phyloP scores from a whole-genome alignment of 768 basidiomycete genomes.

The Dendrothele bispora region DNA sequence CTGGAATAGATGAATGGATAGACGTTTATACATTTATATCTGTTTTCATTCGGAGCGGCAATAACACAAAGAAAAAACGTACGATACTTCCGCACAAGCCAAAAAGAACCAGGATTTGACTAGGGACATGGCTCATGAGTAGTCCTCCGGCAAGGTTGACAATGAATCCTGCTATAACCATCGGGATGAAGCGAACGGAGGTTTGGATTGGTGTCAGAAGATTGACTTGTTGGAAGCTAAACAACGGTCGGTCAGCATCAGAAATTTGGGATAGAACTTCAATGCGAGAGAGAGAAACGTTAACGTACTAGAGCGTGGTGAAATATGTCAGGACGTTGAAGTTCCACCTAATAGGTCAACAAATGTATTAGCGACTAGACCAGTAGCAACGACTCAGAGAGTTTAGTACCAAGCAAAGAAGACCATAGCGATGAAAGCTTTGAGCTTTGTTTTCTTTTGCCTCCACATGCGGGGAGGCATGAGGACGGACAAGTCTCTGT shows the following conservation, averaged over 20 bases:
- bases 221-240: slow-evolving; percentile 12
- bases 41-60: too few species aligned
- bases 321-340: slow-evolving; percentile 1
- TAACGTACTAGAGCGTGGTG: background rate
- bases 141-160: slow-evolving; percentile 18
- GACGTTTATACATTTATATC: too few species aligned
- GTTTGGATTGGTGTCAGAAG: slow-evolving; percentile 28
- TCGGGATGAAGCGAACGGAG: slow-evolving; percentile 30
- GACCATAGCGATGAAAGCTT: slow-evolving; percentile 24
- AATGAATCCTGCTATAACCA: slow-evolving; percentile 28
- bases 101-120: slow-evolving; percentile 25
- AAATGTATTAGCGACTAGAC: too few species aligned
- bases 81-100: slow-evolving; percentile 28
- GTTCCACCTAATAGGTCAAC: too few species aligned
- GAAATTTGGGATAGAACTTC: background rate
- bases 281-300: background rate
- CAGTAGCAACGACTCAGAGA: too few species aligned
- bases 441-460: slow-evolving; percentile 27
- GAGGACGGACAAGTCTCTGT: slow-evolving; percentile 22
- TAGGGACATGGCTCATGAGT: slow-evolving; percentile 25
- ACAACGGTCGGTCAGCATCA: background rate
- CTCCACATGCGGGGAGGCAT: slow-evolving; percentile 33
- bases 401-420: slow-evolving; percentile 34
- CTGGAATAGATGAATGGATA: slow-evolving; percentile 12
- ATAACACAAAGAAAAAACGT: slow-evolving; percentile 7